phyloP scores from a whole-genome alignment of 2,329 filamentous ascomycete species.

The Amphichorda felina region DNA sequence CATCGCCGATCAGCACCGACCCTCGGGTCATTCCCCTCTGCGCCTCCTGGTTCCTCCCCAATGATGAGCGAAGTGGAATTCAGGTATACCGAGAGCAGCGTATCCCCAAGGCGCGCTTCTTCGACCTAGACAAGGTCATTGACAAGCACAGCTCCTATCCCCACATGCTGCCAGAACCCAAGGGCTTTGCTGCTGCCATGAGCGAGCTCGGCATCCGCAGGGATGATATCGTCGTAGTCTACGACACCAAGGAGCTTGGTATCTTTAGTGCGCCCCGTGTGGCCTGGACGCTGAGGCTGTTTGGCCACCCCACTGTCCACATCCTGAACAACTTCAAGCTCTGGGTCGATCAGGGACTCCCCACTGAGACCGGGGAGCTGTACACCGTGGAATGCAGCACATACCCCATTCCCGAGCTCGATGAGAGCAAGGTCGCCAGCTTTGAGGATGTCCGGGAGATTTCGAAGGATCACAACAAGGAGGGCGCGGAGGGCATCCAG shows the following conservation, averaged over 20 bases:
- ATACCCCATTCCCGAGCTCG: constrained; percentile 52
- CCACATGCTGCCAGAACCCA: constrained; percentile 83
- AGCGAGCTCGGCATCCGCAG: constrained; percentile 73
- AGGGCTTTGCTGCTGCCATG: constrained; percentile 80
- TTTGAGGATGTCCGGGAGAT: constrained; percentile 78
- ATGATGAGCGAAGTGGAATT: constrained; percentile 72
- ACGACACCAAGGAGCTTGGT: constrained; percentile 81
- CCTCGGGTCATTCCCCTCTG: constrained; percentile 82
- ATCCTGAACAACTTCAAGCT: constrained; percentile 89
- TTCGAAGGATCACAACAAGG: constrained; percentile 65
- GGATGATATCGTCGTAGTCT: constrained; percentile 87
- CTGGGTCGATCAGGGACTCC: constrained; percentile 79
- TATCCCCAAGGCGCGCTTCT: constrained; percentile 87
- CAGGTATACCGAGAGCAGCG: constrained; percentile 71
- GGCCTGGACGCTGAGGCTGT: constrained; percentile 83
- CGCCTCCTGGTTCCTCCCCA: constrained; percentile 93
- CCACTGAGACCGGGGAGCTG: constrained; percentile 69
- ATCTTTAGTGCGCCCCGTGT: constrained; percentile 92
- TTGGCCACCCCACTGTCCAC: constrained; percentile 82
- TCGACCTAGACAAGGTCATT: constrained; percentile 86
- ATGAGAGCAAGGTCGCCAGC: constrained; percentile 51
- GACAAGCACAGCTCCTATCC: constrained; percentile 83
- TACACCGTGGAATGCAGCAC: constrained; percentile 53
- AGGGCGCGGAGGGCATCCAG: constrained; percentile 73
- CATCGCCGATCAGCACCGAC: constrained; percentile 67